A percentile compares a stretch with the other conserved stretches of the same genome.
These are phyloP conservation scores for Haplosporangium sp. DNA, from an alignment of 371 early-diverging fungal genomes.

Conservation along the genomic window DNA sequence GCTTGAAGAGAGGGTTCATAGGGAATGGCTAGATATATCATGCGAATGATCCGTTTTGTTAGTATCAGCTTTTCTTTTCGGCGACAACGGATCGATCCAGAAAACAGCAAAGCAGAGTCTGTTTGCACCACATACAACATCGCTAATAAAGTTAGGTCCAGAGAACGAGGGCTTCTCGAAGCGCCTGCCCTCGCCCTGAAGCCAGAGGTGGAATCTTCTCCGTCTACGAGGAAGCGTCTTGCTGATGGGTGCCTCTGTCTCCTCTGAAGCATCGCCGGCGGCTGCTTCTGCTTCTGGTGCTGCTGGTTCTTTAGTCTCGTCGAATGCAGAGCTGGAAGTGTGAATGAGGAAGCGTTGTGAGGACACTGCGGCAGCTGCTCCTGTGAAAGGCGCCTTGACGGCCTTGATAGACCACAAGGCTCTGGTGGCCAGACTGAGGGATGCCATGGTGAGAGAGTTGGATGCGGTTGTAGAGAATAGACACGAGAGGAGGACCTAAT, in stretches of 20 bases:
- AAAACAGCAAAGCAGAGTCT: no score
- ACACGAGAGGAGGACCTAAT: not conserved
- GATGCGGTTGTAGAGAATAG: not conserved
- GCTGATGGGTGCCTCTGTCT: constrained; percentile 5
- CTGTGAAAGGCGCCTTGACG: constrained; percentile 22
- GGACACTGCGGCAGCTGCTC: constrained; percentile 1
- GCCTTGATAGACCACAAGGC: constrained; percentile 42
- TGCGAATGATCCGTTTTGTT: no score
- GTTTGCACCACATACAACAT: constrained; percentile 15
- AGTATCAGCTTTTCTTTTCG: no score
- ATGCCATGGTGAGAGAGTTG: constrained; percentile 20
- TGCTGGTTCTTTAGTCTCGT: constrained; percentile 15
- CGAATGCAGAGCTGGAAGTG: constrained; percentile 17
- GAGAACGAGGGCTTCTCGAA: constrained; percentile 37
- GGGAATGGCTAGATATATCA: constrained; percentile 79
- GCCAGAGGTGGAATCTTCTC: constrained; percentile 50
- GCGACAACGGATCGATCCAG: no score
- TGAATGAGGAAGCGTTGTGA: constrained; percentile 38
- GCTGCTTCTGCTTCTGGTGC: constrained; percentile 1
- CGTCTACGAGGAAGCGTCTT: constrained; percentile 43
- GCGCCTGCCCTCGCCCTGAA: constrained; percentile 32
- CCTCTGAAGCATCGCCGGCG: constrained; percentile 6
- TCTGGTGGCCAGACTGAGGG: constrained; percentile 29
- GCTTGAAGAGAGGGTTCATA: constrained; percentile 87
- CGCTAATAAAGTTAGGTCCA: constrained; percentile 51